phyloP scores from a whole-genome alignment of 352 stramenopile genomes.

The Phytophthora foliorum region DNA sequence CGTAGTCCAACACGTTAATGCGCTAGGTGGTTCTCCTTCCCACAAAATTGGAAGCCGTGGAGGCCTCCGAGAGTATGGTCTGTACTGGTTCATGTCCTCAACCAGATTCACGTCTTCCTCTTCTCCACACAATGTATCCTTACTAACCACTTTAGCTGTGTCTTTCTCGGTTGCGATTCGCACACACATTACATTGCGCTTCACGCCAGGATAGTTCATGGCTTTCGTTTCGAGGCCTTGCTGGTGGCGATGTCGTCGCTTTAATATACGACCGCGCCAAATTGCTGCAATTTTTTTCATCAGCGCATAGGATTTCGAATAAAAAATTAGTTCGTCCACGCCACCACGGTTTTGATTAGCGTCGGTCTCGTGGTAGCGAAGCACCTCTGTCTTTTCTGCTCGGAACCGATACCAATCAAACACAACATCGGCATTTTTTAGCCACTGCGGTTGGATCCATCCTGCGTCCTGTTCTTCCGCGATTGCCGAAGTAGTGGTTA shows the following conservation, averaged over 20 bases:
- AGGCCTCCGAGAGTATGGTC: slow-evolving; percentile 17
- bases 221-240: slow-evolving; percentile 26
- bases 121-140: slow-evolving; percentile 21
- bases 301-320: slow-evolving; percentile 54
- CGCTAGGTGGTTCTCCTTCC: slow-evolving; percentile 34
- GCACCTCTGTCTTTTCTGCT: slow-evolving; percentile 27
- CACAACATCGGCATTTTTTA: slow-evolving; percentile 21
- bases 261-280: slow-evolving; percentile 47
- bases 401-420: slow-evolving; percentile 48
- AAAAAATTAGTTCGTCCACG: slow-evolving; percentile 56
- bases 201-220: slow-evolving; percentile 29
- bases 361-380: slow-evolving; percentile 14
- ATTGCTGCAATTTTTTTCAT: slow-evolving; percentile 58
- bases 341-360: neutral
- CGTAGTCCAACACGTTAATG: slow-evolving; percentile 37
- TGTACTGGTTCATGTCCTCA: slow-evolving; percentile 9
- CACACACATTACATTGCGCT: slow-evolving; percentile 39
- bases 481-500: neutral
- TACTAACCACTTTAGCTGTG: slow-evolving; percentile 8
- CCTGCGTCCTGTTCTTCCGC: neutral
- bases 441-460: slow-evolving; percentile 32
- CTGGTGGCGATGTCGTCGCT: slow-evolving; percentile 26
- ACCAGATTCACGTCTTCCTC: slow-evolving; percentile 36
- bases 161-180: slow-evolving; percentile 22
- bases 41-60: slow-evolving; percentile 34